These are phyloP conservation scores for Paxillus involutus DNA, from an alignment of 768 basidiomycete genomes.

Conservation along the genomic window DNA sequence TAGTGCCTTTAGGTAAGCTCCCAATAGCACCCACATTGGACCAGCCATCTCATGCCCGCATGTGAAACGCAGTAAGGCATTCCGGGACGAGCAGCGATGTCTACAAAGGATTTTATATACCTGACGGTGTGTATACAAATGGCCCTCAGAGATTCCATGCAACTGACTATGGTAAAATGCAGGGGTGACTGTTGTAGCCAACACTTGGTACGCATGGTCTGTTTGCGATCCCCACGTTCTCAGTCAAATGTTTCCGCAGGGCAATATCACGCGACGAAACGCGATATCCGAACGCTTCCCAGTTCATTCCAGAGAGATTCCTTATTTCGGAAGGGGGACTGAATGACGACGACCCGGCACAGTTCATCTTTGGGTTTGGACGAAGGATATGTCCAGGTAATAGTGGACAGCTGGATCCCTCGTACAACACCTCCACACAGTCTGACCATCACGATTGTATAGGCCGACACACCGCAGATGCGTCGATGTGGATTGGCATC, in stretches of 20 bases:
- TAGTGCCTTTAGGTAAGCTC: neutral
- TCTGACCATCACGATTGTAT: no score
- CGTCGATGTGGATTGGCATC: conserved; percentile 23
- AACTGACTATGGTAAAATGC: neutral
- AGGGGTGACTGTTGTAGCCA: neutral
- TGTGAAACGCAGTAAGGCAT: neutral
- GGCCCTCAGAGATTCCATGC: no score
- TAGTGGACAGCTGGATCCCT: no score
- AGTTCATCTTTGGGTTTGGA: neutral
- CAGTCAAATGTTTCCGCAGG: neutral
- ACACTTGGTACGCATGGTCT: neutral
- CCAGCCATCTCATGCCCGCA: no score
- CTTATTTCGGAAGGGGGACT: neutral
- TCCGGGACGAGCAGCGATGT: conserved; percentile 26
- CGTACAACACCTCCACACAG: no score
- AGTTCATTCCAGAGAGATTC: conserved; percentile 2
- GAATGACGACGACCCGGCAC: neutral
- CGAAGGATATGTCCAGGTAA: neutral
- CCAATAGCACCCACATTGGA: neutral
- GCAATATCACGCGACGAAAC: conserved; percentile 1
- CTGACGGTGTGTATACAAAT: conserved; percentile 18
- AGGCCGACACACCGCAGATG: conserved; percentile 23
- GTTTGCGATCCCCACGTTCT: neutral
- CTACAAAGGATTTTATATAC: conserved; percentile 32
- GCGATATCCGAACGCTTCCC: neutral